Conservation (phyloP, 2,329 filamentous ascomycete genomes). For the Nemania sp. region DNA sequence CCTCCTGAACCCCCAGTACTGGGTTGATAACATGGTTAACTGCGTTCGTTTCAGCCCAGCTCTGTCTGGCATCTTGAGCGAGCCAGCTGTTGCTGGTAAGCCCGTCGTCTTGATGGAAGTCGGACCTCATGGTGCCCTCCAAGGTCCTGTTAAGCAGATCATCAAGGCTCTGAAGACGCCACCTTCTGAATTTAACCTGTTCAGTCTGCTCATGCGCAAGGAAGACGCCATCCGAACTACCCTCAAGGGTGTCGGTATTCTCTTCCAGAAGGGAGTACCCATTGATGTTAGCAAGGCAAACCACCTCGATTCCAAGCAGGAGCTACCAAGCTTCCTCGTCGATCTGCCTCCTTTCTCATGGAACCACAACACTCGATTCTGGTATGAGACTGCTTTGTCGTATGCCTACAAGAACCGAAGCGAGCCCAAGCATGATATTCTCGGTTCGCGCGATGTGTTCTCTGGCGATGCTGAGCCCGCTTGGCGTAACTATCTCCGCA, state of each 20-base stretch:
- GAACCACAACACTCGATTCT: constrained; percentile 49
- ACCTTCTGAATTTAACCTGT: constrained; percentile 32
- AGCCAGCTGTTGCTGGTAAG: constrained; percentile 27
- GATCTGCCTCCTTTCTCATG: constrained; percentile 52
- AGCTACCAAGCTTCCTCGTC: constrained; percentile 38
- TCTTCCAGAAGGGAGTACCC: constrained; percentile 39
- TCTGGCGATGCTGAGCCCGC: constrained; percentile 39
- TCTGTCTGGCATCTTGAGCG: constrained; percentile 32
- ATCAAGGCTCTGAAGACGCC: constrained; percentile 37
- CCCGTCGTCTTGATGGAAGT: constrained; percentile 40
- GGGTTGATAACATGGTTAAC: constrained; percentile 42
- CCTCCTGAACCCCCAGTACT: constrained; percentile 35
- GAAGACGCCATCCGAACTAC: constrained; percentile 39
- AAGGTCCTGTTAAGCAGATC: constrained; percentile 44
- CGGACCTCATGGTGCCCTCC: constrained; percentile 44
- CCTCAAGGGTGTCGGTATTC: constrained; percentile 37
- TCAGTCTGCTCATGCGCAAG: constrained; percentile 37
- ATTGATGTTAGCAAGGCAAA: constrained; percentile 42
- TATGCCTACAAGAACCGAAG: constrained; percentile 42
- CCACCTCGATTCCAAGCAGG: constrained; percentile 37
- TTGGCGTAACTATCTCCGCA: constrained; percentile 45
- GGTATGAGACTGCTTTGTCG: constrained; percentile 45
- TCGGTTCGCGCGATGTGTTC: constrained; percentile 42
- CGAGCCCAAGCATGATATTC: constrained; percentile 45
- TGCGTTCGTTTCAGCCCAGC: constrained; percentile 45